These are phyloP conservation scores for Holtermannia corniformis DNA, from an alignment of 768 basidiomycete species.

Conservation along the genomic window DNA sequence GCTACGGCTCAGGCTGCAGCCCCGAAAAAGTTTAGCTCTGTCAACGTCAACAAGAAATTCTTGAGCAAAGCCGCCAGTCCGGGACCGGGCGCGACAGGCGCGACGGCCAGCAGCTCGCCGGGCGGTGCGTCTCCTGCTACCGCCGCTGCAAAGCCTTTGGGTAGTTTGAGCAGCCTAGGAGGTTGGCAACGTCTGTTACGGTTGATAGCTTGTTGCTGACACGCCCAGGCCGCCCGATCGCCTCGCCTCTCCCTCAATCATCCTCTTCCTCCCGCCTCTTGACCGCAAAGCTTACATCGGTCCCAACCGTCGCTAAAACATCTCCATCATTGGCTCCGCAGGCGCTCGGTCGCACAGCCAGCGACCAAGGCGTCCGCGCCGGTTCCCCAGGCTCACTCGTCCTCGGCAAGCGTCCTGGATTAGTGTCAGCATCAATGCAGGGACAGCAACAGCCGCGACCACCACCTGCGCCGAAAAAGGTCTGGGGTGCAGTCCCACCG, in stretches of 20 bases:
- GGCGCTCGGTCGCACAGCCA: slow-evolving; percentile 28
- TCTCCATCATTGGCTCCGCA: slow-evolving; percentile 59
- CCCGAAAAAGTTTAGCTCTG: slow-evolving; percentile 75
- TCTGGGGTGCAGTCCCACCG: slow-evolving; percentile 9
- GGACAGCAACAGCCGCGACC: slow-evolving; percentile 42
- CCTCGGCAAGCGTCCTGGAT: neutral
- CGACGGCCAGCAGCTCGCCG: neutral
- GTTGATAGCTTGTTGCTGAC: slow-evolving; percentile 41
- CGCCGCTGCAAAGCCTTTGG: slow-evolving; percentile 11
- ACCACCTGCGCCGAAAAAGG: slow-evolving; percentile 35
- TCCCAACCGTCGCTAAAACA: slow-evolving; percentile 51
- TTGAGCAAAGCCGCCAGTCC: slow-evolving; percentile 73
- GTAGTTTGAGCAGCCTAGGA: too few species aligned
- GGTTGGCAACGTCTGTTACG: too few species aligned
- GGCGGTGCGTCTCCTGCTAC: neutral
- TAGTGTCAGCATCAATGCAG: neutral
- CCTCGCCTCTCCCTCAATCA: slow-evolving; percentile 20
- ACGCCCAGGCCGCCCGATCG: slow-evolving; percentile 29
- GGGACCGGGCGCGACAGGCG: slow-evolving; percentile 11
- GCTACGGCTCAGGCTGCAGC: slow-evolving; percentile 14
- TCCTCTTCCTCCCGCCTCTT: slow-evolving; percentile 59
- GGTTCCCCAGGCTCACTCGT: slow-evolving; percentile 56
- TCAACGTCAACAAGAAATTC: slow-evolving; percentile 95
- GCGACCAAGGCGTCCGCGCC: slow-evolving; percentile 52
- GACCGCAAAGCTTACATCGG: slow-evolving; percentile 66